Evolutionary conservation across 139 green algal species (phyloP).

Genomic region (Closterium sp.): DNA sequence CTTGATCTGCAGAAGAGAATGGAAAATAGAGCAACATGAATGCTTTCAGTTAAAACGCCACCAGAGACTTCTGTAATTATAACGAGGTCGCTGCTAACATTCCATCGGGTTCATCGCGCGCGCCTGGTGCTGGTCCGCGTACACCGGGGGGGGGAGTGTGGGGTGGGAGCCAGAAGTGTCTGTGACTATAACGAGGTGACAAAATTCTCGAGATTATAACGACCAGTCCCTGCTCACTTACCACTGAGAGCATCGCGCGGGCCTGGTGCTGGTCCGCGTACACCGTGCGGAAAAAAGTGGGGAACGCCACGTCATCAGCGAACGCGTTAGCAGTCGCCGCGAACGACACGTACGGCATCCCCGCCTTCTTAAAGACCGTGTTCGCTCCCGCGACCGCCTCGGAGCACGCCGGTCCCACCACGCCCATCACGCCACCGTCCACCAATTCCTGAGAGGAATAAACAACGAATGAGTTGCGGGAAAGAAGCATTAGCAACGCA

Average conservation of each 20-base stretch:
- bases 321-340: conserved; percentile 21
- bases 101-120: too few relatives aligned
- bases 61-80: too few relatives aligned
- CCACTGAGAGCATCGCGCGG: neutral
- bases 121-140: too few relatives aligned
- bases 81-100: too few relatives aligned
- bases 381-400: conserved; percentile 12
- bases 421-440: neutral
- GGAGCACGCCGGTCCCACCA: conserved; percentile 35
- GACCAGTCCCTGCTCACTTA: neutral
- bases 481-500: neutral
- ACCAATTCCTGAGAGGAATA: conserved; percentile 1
- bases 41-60: too few relatives aligned
- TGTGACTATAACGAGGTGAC: too few relatives aligned
- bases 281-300: conserved; percentile 31
- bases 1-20: neutral
- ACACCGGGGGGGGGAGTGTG: too few relatives aligned
- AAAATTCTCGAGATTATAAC: neutral
- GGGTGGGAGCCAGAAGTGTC: too few relatives aligned
- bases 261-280: conserved; percentile 4
- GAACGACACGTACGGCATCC: conserved; percentile 28
- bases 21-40: too few relatives aligned
- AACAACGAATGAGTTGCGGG: neutral
- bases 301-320: conserved; percentile 8
- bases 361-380: neutral